Percentiles rank a stretch among this genome's conserved stretches.
Conservation (phyloP, 345 rosid genomes). For the Rhizophora apiculata region DNA sequence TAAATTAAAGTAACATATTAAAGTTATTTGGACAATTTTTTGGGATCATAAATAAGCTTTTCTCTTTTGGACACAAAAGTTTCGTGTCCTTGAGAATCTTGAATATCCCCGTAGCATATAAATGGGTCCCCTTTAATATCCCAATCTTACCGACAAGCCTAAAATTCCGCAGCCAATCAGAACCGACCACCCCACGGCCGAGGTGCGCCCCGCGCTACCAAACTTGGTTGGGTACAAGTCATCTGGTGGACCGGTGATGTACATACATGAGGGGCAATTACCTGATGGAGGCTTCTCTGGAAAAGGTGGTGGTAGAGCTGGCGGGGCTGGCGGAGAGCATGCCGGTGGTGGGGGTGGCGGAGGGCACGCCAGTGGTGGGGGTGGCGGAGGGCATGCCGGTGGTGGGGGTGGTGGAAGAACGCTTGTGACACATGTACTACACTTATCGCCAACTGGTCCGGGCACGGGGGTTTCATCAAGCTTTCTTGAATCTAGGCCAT, state of each 20-base stretch:
- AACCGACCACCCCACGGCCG: conserved; percentile 26
- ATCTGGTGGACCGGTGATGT: conserved; percentile 62
- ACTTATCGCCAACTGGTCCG: conserved; percentile 35
- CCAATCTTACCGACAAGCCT: conserved; percentile 18
- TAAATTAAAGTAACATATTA: neutral
- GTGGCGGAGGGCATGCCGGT: conserved; percentile 9
- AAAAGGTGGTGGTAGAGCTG: conserved; percentile 28
- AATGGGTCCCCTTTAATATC: neutral
- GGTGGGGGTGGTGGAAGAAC: conserved; percentile 56
- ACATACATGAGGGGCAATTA: conserved; percentile 40
- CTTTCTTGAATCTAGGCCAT: conserved; percentile 25
- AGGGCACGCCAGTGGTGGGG: conserved; percentile 27
- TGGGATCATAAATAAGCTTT: neutral
- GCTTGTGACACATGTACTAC: conserved; percentile 42
- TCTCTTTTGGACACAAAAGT: neutral
- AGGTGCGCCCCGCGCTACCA: conserved; percentile 27
- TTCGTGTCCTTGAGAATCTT: neutral
- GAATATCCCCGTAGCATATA: neutral
- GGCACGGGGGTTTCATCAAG: conserved; percentile 27
- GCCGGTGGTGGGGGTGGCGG: conserved; percentile 29
- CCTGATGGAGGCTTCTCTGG: conserved; percentile 24
- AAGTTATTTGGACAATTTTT: conserved; percentile 19
- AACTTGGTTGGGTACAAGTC: conserved; percentile 44
- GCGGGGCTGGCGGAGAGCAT: conserved; percentile 34
- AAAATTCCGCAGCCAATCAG: conserved; percentile 38